Conservation (phyloP, 129 eudicot genomes). For the sunflower (Helianthus annuus) region DNA sequence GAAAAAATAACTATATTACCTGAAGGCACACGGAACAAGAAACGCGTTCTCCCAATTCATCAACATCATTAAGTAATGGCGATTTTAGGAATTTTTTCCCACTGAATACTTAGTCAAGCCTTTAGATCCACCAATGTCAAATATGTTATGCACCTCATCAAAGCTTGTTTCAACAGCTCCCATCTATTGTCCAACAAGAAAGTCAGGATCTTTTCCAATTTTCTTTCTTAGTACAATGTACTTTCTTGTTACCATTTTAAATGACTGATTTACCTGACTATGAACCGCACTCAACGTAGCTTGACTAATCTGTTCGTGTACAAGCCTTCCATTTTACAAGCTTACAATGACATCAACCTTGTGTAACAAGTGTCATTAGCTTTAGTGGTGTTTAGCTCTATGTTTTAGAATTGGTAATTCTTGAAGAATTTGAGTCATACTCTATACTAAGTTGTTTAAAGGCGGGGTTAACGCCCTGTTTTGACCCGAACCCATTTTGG, state of each 20-base stretch:
- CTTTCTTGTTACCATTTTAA: background rate
- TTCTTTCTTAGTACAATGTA: too few species aligned
- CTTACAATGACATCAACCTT: constrained; percentile 90
- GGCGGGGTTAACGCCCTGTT: background rate
- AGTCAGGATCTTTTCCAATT: background rate
- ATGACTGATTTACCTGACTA: constrained; percentile 61
- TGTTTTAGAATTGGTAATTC: background rate
- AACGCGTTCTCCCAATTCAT: constrained; percentile 68
- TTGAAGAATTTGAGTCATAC: background rate
- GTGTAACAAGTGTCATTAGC: constrained; percentile 21
- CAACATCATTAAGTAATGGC: constrained; percentile 52
- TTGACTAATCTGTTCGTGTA: constrained; percentile 85
- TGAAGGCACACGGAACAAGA: constrained; percentile 90
- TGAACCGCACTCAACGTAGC: constrained; percentile 95
- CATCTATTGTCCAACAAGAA: constrained; percentile 48
- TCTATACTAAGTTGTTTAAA: background rate
- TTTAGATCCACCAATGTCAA: constrained; percentile 70
- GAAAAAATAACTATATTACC: constrained; percentile 35
- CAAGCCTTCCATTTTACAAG: constrained; percentile 87
- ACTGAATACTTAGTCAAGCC: constrained; percentile 66
- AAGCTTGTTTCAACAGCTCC: constrained; percentile 77
- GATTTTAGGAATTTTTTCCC: constrained; percentile 69
- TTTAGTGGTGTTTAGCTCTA: background rate
- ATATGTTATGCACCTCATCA: constrained; percentile 71
- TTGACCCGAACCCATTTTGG: background rate